Conservation (phyloP, 176 grass and related monocot genomes). For the Bromus sterilis region DNA sequence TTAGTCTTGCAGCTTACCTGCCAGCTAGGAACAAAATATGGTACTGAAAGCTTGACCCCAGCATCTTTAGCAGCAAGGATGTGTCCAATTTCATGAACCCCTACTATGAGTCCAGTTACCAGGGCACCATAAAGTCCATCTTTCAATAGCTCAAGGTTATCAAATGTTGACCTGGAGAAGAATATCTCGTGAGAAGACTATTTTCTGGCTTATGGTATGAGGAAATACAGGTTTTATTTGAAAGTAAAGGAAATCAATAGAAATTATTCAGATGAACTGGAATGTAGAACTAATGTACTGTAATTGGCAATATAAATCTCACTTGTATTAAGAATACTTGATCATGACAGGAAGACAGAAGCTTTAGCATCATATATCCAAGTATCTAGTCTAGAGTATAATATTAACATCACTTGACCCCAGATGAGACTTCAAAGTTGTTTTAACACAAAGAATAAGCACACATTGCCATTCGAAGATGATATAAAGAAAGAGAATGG, state of each 20-base stretch:
- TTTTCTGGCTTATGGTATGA: background rate
- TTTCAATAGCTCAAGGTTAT: slow-evolving; percentile 85
- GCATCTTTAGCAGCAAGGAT: slow-evolving; percentile 70
- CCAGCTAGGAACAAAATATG: slow-evolving; percentile 99
- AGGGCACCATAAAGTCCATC: slow-evolving; percentile 75
- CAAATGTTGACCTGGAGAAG: slow-evolving; percentile 80
- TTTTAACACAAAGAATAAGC: background rate
- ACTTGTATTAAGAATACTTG: background rate
- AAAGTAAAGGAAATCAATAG: background rate
- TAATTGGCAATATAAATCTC: background rate
- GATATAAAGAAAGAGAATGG: background rate
- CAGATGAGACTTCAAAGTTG: background rate
- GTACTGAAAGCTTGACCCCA: slow-evolving; percentile 88
- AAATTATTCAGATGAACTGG: background rate
- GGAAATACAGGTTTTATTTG: background rate
- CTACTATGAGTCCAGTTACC: slow-evolving; percentile 69
- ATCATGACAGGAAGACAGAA: background rate
- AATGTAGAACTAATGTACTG: background rate
- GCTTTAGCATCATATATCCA: background rate
- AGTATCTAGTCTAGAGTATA: background rate
- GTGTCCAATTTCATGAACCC: slow-evolving; percentile 86
- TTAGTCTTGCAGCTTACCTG: slow-evolving; percentile 54
- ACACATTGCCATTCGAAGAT: background rate
- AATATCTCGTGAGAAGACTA: slow-evolving; percentile 7
- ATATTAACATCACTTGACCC: background rate